Evolutionary conservation across 2,329 filamentous ascomycete genomes (phyloP), one percentile per base, ranked within the genome.

Genomic region (Sclerotinia spermophila): DNA sequence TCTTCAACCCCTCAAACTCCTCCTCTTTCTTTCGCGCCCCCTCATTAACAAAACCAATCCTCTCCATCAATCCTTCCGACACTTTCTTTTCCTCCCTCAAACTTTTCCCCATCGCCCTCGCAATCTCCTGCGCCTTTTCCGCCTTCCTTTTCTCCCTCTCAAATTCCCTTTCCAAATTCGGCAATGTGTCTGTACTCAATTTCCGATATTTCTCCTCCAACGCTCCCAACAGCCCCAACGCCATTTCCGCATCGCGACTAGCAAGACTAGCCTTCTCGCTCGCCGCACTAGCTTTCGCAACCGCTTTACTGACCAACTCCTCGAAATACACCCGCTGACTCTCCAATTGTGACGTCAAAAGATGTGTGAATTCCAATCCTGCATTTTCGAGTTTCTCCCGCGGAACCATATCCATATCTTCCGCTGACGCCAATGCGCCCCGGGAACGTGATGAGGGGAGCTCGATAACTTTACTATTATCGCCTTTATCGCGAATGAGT

Each of bases 261-360:
- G 92, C 90, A 62, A 84, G 84, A 72, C 92, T 89, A 0, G 92
- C 92, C 0, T 87, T 84, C 0, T 87, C 84, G 0, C 87, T 85
- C 0, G 94, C 93, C 77, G 91, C 88, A 1, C 90, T 86, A 0
- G 94, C 94, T 82, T 98, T 98, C 80, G 97, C 93, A 0, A 91
- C 94, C 0, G 93, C 93, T 73, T 96, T 93, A 77, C 90, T 91
- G 67, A 99, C 87, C 79, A 97, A 89, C 75, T 97, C 95, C 79
- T 98, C 95, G 76, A 97, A 99, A 81, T 98, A 99, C 0, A 92
- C 86, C 15, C 96, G 88, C 80, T 99, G 96, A 58, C 91, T 94
- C 79, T 98, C 96, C 3, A 99, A 88, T 78, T 99, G 96, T 72
- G 90, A 94, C 4, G 93, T 96, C 17, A 99, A 87, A 2, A 99